Conservation (phyloP, 164 flowering plant species). For the Piper longum region DNA sequence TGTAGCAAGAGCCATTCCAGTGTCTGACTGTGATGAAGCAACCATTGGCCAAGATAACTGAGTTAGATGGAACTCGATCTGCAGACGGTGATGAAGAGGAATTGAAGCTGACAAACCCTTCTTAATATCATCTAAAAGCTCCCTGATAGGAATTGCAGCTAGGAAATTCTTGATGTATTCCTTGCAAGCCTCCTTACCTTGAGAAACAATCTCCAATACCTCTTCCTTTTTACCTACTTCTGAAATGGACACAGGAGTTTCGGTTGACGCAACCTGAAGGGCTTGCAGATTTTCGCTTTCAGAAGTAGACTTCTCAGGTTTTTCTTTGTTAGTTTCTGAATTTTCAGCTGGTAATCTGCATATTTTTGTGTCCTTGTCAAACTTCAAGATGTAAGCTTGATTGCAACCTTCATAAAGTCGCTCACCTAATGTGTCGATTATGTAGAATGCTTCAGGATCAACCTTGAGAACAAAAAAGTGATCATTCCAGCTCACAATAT, state of each 20-base stretch:
- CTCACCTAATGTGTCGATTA: slow-evolving; percentile 91
- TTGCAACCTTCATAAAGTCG: slow-evolving; percentile 86
- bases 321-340: slow-evolving; percentile 25
- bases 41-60: slow-evolving; percentile 13
- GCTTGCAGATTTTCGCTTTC: slow-evolving; percentile 14
- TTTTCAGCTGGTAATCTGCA: slow-evolving; percentile 20
- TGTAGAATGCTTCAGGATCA: slow-evolving; percentile 77
- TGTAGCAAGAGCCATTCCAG: background rate
- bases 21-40: background rate
- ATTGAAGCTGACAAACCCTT: slow-evolving; percentile 59
- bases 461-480: slow-evolving; percentile 91
- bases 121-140: slow-evolving; percentile 72
- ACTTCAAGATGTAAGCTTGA: slow-evolving; percentile 83
- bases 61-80: slow-evolving; percentile 84
- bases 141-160: slow-evolving; percentile 93
- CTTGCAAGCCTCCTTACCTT: slow-evolving; percentile 86
- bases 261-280: slow-evolving; percentile 13
- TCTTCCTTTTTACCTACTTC: slow-evolving; percentile 21
- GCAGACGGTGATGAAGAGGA: slow-evolving; percentile 74
- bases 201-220: slow-evolving; percentile 44
- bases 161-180: slow-evolving; percentile 85
- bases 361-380: slow-evolving; percentile 48
- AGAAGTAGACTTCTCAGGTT: slow-evolving; percentile 17
- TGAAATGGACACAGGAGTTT: slow-evolving; percentile 8
- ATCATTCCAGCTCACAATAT: slow-evolving; percentile 93